Evolutionary conservation across 1,284 basidiomycete genomes (phyloP), one percentile per base, ranked within the genome.

Genomic region (Ceratobasidium sp.): DNA sequence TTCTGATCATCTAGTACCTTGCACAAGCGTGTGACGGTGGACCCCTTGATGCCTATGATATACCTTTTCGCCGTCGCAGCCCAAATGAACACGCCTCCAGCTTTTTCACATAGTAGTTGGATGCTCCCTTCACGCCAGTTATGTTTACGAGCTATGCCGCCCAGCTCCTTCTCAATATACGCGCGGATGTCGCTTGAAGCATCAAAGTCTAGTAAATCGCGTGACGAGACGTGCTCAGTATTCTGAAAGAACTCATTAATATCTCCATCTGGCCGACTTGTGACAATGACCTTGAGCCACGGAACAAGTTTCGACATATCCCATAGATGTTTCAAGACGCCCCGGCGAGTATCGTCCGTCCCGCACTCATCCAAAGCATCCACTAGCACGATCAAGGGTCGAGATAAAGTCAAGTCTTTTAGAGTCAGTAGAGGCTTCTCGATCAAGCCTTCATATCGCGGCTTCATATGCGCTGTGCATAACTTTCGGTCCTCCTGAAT

Each of bases 11-110:
- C 62, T 54, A 46, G 46, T 11, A 49, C 18, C 43, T 38, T 41
- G 30, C 21, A 46, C n/a, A 43, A 23, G 13, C 49, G 63, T 1
- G 11, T n/a, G 1, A 1, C 32, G 2, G 35, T 18, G 16, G 35
- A 32, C 13, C 26, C 9, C 1, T 28, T 26, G 11, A 32, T 21
- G 5, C 13, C 49, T n/a, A n/a, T n/a, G 14, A 74, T 72, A 21
- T 57, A 66, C 9, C 26, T 57, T 30, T 23, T 35, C 5, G 54
- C 69, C 1, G 70, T 74, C 14, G 23, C 21, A 2, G 61, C 73
- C 69, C 61, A 74, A 8, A 58, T 58, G n/a, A 58, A 58, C 18
- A 58, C 13, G n/a, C 55, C 55, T 1, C 14, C 41, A 0, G 55
- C 32, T 7, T 18, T 6, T n/a, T 9, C 6, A 16, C 2, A 16